Evolutionary conservation across 2,329 filamentous ascomycete species (phyloP).

Genomic region (Chalaropsis ovoidea): DNA sequence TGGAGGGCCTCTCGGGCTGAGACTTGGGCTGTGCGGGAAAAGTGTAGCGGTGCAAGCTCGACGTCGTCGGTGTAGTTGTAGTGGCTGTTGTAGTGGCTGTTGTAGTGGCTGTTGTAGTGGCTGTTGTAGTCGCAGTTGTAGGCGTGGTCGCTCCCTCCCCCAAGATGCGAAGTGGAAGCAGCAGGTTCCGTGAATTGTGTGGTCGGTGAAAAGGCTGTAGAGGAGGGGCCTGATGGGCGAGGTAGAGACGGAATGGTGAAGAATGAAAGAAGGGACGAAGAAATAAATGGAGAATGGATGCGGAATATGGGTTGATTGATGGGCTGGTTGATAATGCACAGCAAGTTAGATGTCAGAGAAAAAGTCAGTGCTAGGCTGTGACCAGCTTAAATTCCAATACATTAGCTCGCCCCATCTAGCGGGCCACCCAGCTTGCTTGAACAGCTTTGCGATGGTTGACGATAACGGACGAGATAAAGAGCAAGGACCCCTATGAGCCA

Average conservation of each 20-base stretch:
- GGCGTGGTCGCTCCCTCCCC: conserved; percentile 22
- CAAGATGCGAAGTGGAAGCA: conserved; percentile 21
- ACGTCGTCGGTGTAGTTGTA: conserved; percentile 29
- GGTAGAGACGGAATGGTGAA: conserved; percentile 33
- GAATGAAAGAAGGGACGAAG: conserved; percentile 23
- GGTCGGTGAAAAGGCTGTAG: conserved; percentile 27
- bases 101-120: too few species aligned
- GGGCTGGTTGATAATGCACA: neutral
- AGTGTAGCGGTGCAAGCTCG: conserved; percentile 34
- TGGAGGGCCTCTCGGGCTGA: conserved; percentile 31
- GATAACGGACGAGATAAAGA: conserved; percentile 13
- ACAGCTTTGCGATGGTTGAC: neutral
- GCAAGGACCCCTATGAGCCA: neutral
- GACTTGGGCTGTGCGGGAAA: neutral
- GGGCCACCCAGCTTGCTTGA: neutral
- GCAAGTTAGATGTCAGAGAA: neutral
- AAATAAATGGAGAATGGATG: conserved; percentile 3
- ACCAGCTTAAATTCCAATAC: neutral
- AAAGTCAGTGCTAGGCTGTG: conserved; percentile 13
- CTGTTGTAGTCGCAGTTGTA: too few species aligned
- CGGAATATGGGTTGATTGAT: neutral
- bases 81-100: too few species aligned
- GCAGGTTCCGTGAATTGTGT: conserved; percentile 12
- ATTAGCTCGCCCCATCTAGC: neutral
- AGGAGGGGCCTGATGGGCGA: conserved; percentile 35